Base-by-base conservation (phyloP, 164 flowering plant genomes). In the Kingdonia uniflora region DNA sequence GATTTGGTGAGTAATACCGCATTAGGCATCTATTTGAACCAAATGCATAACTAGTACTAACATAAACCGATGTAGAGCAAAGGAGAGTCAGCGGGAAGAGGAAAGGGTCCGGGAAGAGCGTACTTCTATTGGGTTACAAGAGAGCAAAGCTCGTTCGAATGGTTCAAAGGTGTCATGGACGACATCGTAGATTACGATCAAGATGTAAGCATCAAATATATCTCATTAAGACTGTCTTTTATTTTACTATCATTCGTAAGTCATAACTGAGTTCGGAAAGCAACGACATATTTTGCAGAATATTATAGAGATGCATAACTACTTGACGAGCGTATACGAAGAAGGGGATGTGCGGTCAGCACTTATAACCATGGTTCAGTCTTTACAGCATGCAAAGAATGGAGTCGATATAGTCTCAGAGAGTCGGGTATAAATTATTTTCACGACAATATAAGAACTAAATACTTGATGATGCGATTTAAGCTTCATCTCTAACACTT, bases 121-220 rank as follows among this genome's bases (percentile, higher is more conserved):
- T 92, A 87, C 59, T 87, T 87, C 55, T 92, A 85, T 46, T 87
- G 98, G 98, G 88, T 87, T 2, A 92, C 98, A 51, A 80, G 94
- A 59, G 98, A 91, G 58, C 96, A 91, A 72, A 77, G 72, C 59
- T 91, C 96, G 10, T 91, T 91, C 22, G 96, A 92, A 33, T 92
- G 98, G 98, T 92, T 92, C 60, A 92, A 82, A 68, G 98, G 96
- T 7, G 96, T 91, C 46, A 87, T 91, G 98, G 85, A 91, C 42
- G 98, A 91, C 49, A 64, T 91, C 15, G 81, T 91, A 38, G 95
- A 87, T 52, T 58, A 68, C 43, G 96, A 92, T 58, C 55, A 62
- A 2, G 58, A 76, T 55, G 95, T 88, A 39, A 3, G 82, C 69
- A 63, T 49, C 8, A 13, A 13, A 52, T 53, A 42, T 12, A 15